Base-by-base conservation (phyloP, 768 basidiomycete species). In the Collybia sordida region DNA sequence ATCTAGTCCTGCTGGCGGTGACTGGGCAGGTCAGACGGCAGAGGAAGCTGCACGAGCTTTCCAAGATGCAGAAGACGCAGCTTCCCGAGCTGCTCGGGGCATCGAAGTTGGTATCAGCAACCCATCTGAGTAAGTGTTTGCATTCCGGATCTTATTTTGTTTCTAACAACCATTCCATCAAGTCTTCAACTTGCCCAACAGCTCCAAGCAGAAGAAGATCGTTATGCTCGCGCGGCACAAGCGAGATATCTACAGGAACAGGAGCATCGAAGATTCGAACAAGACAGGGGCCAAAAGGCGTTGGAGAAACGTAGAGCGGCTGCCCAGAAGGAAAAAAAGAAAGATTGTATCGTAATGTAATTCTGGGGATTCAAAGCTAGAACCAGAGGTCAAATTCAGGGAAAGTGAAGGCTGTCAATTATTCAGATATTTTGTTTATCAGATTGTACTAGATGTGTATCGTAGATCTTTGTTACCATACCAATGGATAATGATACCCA, bases 201-300 rank as follows among this genome's bases (percentile, higher is more conserved):
- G 53, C 68, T 97, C 1, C 93, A 95, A 62, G 80, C 79, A 0
- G 89, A 93, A 55, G 93, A 95, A 66, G 85, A 95, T 38, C 75
- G 74, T 3, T 66, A 70, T 5, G 80, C 77, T 0, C 70, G 70
- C 3, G 63, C 68, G 25, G 66, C 72, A 42, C 67, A 72, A 11
- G 69, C 69, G 46, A 59, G 49, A 2, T 60, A 65, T 45, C 49
- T 62, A 1, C 67, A 59, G 3, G 63, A 66, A 40, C 63, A 65
- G 40, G 63, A 69, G 9, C 53, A 47, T 50, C 25, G 59, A 59
- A 21, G 54, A 25, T 53, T 60, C 37, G 63, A 66, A 44, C 60
- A 60, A 23, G 54, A 61, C 53, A 61, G 48, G 36, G 58, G 52
- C 40, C 59, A 58, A 56, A 57, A 59, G 50, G 58, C 60, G 31